Base-by-base conservation (phyloP, 768 basidiomycete species). In the Collybia sp. region DNA sequence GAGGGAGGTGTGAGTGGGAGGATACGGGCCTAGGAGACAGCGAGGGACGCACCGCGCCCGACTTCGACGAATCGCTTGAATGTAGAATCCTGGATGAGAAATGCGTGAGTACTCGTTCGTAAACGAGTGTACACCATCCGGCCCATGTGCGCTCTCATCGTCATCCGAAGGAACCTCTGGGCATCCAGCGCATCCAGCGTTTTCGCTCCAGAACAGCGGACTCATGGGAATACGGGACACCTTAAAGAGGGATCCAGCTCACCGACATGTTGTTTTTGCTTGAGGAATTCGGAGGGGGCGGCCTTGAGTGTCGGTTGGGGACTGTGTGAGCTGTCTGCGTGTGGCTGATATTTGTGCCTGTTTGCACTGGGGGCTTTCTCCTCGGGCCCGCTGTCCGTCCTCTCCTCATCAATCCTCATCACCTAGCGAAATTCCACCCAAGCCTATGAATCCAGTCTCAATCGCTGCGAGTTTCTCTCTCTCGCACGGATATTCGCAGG, bases 31-130 rank as follows among this genome's bases (percentile, higher is more conserved):
- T 8, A 6, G 33, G 17, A 20, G 42, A 43, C 10, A 16, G 12
- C 57, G 11, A 25, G n/a, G 15, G 6, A 61, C 77, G 50, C 57
- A 91, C 88, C 89, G 63, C 95, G 90, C 64, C 95, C 95, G 66
- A 97, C 93, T 82, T 99, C 89, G 63, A 97, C 94, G 71, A 95
- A 97, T 52, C 92, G 90, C 72, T 86, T 85, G 80, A 97, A 98
- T 66, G 84, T 92, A 60, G 90, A 93, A 55, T 83, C 76, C 81
- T 88, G 58, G 47, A 25, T 34, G 42, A 46, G 44, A 47, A 44
- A 45, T n/a, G 15, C 16, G 16, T 58, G 38, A 57, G 53, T 44
- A 55, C 52, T 6, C 30, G 11, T 32, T 51, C 31, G 15, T 17
- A 19, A 33, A 17, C 37, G 37, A 25, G 10, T 36, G 30, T 16